Conservation (phyloP, 2,329 filamentous ascomycete species). For the Xenoacremonium recifei region DNA sequence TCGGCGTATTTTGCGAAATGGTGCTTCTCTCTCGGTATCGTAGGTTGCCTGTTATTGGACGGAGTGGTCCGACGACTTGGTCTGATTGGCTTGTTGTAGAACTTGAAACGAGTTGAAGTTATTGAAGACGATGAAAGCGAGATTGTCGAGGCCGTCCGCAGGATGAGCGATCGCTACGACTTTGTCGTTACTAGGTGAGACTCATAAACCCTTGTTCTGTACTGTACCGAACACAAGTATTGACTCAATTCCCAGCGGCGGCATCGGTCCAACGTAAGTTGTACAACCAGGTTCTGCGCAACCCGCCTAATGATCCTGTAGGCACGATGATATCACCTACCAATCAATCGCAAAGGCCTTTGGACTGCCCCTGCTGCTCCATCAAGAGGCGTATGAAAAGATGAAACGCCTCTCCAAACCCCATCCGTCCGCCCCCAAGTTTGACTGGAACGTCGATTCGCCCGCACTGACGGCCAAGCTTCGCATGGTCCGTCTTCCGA, state of each 20-base stretch:
- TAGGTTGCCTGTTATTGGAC: constrained; percentile 39
- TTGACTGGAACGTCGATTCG: constrained; percentile 83
- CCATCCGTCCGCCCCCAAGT: constrained; percentile 69
- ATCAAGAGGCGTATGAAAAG: constrained; percentile 71
- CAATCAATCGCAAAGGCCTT: constrained; percentile 91
- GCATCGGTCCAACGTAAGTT: constrained; percentile 88
- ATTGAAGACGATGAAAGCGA: constrained; percentile 90
- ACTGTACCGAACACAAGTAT: not conserved
- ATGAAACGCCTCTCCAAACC: constrained; percentile 82
- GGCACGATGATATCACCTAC: constrained; percentile 98
- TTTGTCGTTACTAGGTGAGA: constrained; percentile 83
- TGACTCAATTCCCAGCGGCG: constrained; percentile 56
- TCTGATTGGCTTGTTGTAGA: constrained; percentile 35
- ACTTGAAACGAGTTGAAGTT: constrained; percentile 84
- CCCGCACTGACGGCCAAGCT: constrained; percentile 76
- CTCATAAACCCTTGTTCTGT: not conserved
- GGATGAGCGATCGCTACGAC: constrained; percentile 89
- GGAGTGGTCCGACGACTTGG: not conserved
- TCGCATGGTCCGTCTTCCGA: constrained; percentile 87
- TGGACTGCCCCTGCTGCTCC: constrained; percentile 69
- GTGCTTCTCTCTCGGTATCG: constrained; percentile 62
- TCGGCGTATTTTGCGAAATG: constrained; percentile 64
- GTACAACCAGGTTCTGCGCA: not conserved
- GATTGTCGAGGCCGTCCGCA: constrained; percentile 80
- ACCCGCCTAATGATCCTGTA: constrained; percentile 34